A percentile compares a stretch with the other conserved stretches of the same genome.
These are phyloP conservation scores for Flaveria linearis DNA, from an alignment of 129 eudicot species.

Conservation along the genomic window DNA sequence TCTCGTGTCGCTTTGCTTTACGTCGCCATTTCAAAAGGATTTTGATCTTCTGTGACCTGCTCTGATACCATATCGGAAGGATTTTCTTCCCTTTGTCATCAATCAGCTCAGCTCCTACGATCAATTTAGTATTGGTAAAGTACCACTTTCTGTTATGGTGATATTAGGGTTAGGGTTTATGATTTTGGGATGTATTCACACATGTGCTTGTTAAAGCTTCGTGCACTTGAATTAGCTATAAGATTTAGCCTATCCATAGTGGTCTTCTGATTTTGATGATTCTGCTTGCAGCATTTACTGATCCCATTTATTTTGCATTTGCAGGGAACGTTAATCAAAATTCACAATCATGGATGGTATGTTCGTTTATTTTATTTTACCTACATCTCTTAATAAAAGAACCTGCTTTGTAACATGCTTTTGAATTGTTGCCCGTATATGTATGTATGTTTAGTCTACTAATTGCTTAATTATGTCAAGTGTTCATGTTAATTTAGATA, in stretches of 20 bases:
- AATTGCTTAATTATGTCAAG: not conserved
- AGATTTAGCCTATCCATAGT: not conserved
- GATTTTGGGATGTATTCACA: not conserved
- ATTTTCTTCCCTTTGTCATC: too few relatives aligned
- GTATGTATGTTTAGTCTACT: not conserved
- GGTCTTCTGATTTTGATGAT: not conserved
- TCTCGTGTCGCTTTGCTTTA: too few relatives aligned
- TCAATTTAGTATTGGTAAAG: too few relatives aligned
- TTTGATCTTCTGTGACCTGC: too few relatives aligned
- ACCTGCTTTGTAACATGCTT: not conserved
- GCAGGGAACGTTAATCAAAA: slow-evolving; percentile 27
- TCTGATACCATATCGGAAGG: too few relatives aligned
- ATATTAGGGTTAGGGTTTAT: too few relatives aligned
- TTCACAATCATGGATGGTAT: slow-evolving; percentile 39
- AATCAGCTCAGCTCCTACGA: too few relatives aligned
- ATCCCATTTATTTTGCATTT: slow-evolving; percentile 21
- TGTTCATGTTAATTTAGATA: slow-evolving; percentile 3
- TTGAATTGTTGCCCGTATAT: not conserved
- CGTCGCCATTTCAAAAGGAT: too few relatives aligned
- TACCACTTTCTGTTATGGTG: too few relatives aligned
- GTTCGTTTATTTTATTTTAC: not conserved
- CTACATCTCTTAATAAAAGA: not conserved
- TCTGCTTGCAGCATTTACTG: not conserved
- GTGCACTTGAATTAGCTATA: not conserved
- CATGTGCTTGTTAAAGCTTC: slow-evolving; percentile 11